Conservation (phyloP, 345 rosid genomes). For the Populus alba region DNA sequence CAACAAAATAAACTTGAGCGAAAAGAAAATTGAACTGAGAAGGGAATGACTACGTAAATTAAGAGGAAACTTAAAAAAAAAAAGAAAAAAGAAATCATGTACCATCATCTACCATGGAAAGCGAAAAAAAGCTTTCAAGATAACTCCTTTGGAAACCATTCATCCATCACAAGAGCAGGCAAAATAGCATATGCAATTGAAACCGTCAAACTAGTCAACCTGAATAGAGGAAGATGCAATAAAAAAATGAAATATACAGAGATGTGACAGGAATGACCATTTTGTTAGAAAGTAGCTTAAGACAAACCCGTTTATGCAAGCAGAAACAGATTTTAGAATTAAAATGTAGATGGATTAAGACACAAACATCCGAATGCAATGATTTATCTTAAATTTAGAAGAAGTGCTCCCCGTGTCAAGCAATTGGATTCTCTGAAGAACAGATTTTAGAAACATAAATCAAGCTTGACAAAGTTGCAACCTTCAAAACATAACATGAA, state of each 20-base stretch:
- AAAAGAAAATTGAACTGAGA: neutral
- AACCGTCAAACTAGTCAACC: neutral
- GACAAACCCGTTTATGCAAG: neutral
- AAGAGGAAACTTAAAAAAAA: no score
- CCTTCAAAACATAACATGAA: neutral
- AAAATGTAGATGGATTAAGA: neutral
- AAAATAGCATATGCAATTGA: neutral
- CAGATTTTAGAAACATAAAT: neutral
- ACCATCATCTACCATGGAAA: no score
- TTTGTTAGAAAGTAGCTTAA: neutral
- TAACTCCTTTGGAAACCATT: neutral
- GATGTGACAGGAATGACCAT: neutral
- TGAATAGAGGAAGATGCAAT: neutral
- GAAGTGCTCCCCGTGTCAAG: neutral
- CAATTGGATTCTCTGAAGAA: neutral
- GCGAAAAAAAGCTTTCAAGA: neutral
- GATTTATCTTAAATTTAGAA: neutral
- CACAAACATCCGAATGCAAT: slow-evolving; percentile 8
- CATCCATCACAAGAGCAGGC: neutral
- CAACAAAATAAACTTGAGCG: no score
- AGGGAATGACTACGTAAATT: neutral
- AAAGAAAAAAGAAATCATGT: neutral
- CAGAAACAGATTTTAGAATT: no score
- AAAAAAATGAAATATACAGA: neutral
- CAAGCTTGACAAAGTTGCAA: neutral